Percentiles rank a stretch among this genome's conserved stretches.
Conservation (phyloP, 305 asterid species). For the Ilex paraguariensis region DNA sequence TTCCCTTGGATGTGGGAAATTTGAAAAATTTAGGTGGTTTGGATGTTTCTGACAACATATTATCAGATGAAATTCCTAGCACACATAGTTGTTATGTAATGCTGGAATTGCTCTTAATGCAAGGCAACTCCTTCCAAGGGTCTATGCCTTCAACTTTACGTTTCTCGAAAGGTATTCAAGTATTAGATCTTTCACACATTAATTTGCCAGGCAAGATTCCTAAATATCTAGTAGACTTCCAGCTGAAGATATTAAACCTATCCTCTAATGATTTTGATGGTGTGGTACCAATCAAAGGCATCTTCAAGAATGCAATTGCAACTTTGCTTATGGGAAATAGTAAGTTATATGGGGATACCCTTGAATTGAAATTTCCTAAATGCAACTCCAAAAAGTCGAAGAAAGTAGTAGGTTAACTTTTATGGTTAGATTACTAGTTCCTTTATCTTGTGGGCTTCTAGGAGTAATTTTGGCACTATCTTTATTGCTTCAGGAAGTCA, state of each 20-base stretch:
- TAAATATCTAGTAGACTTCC: background rate
- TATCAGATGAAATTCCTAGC: background rate
- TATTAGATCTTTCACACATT: background rate
- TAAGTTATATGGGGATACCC: background rate
- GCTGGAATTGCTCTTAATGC: background rate
- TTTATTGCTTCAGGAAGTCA: too few relatives aligned
- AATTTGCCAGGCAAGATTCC: background rate
- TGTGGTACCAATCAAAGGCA: background rate
- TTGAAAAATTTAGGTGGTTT: background rate
- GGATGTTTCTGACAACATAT: background rate
- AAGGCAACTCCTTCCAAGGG: background rate
- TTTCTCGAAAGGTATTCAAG: background rate
- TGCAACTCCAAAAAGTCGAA: background rate
- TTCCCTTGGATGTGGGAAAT: background rate
- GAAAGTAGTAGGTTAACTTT: background rate
- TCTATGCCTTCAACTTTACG: background rate
- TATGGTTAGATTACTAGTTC: too few relatives aligned
- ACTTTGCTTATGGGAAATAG: background rate
- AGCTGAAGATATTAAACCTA: background rate
- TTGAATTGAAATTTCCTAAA: background rate
- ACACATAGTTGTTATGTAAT: background rate
- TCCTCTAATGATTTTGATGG: background rate
- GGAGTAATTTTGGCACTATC: background rate
- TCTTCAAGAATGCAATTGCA: background rate
- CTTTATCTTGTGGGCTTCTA: background rate